A percentile compares a stretch with the other conserved stretches of the same genome.
phyloP scores from a whole-genome alignment of 305 asterid species.

The Withania somnifera region DNA sequence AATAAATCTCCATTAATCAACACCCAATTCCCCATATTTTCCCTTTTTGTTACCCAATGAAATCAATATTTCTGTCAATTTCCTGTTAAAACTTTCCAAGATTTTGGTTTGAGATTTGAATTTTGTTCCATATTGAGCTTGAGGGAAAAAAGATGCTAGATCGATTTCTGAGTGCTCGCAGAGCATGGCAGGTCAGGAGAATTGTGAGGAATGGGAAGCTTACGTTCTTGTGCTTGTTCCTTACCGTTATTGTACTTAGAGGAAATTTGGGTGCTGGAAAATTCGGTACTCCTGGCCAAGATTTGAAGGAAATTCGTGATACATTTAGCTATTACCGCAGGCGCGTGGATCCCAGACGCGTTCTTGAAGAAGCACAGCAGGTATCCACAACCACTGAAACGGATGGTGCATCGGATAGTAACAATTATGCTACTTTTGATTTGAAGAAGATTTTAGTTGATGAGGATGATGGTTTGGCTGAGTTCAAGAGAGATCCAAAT shows the following conservation, averaged over 20 bases:
- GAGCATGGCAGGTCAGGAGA: constrained; percentile 54
- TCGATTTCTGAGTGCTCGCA: constrained; percentile 42
- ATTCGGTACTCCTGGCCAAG: constrained; percentile 66
- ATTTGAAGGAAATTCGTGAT: constrained; percentile 51
- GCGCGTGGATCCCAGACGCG: constrained; percentile 65
- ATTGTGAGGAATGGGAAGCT: constrained; percentile 48
- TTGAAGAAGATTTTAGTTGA: constrained; percentile 43
- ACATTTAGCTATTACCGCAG: constrained; percentile 48
- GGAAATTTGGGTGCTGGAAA: constrained; percentile 61
- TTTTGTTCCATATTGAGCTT: neutral
- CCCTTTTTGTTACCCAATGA: neutral
- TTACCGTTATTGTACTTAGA: constrained; percentile 54
- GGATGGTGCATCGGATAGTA: constrained; percentile 8
- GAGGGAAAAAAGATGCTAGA: constrained; percentile 28
- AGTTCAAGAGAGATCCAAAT: constrained; percentile 41
- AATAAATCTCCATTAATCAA: neutral
- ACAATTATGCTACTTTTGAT: constrained; percentile 44
- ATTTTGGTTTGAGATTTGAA: neutral
- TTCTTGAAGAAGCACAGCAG: constrained; percentile 46
- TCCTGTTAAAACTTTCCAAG: neutral
- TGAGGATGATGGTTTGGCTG: constrained; percentile 47
- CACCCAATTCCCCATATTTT: neutral
- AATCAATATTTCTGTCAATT: neutral
- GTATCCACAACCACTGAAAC: neutral
- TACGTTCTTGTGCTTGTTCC: constrained; percentile 52